These are phyloP conservation scores for Lindgomyces ingoldianus DNA, from an alignment of 495 filamentous ascomycete genomes.

Conservation along the genomic window DNA sequence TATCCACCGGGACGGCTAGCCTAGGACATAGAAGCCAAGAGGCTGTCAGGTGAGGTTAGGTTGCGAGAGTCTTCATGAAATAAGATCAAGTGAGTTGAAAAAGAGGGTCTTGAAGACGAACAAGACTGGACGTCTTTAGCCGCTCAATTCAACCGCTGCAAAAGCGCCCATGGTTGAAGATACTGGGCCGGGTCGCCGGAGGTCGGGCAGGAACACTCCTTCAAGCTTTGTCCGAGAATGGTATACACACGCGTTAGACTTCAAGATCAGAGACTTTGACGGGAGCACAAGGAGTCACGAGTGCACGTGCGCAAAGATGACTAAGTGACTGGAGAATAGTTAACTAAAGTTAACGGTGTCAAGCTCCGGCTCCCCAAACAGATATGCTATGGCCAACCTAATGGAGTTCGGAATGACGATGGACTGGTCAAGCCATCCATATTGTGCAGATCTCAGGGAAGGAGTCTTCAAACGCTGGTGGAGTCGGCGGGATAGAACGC, in stretches of 20 bases:
- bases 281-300: no score
- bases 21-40: conserved; percentile 1
- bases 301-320: no score
- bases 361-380: no score
- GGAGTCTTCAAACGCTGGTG: no score
- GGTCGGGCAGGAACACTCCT: background rate
- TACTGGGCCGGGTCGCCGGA: conserved; percentile 30
- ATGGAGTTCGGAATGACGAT: no score
- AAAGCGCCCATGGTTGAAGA: conserved; percentile 1
- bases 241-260: background rate
- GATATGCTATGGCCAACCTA: no score
- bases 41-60: conserved; percentile 10
- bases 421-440: no score
- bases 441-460: no score
- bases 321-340: no score
- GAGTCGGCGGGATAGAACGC: no score
- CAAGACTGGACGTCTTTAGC: conserved; percentile 20
- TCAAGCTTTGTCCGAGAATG: background rate
- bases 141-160: conserved; percentile 31
- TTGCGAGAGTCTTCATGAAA: background rate
- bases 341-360: no score
- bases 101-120: background rate
- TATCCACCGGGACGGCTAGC: conserved; percentile 27
- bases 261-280: no score
- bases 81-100: conserved; percentile 3